Evolutionary conservation across 2,329 filamentous ascomycete genomes (phyloP).

Genomic region (Pseudocercospora ulei): DNA sequence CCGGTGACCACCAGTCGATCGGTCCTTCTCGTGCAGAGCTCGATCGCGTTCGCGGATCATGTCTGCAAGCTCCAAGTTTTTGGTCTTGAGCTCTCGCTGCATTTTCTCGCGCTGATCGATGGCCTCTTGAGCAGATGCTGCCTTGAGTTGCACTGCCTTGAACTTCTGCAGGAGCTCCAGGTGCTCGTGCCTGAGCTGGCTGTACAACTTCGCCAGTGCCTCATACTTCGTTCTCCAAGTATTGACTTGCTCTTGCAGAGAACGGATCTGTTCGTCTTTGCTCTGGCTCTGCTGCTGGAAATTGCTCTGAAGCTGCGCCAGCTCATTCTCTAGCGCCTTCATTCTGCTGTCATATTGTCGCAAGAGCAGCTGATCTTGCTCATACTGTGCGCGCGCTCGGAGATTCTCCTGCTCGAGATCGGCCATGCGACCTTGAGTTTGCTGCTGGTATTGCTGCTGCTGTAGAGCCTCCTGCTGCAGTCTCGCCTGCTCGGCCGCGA

Average conservation of each 20-base stretch:
- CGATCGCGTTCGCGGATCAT: conserved; percentile 97
- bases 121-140: conserved; percentile 90
- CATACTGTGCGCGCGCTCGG: conserved; percentile 87
- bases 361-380: conserved; percentile 92
- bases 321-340: conserved; percentile 81
- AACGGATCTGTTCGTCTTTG: conserved; percentile 86
- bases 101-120: conserved; percentile 91
- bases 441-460: conserved; percentile 79
- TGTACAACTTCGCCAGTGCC: conserved; percentile 90
- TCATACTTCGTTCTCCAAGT: conserved; percentile 98
- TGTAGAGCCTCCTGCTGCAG: conserved; percentile 83
- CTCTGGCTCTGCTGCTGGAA: conserved; percentile 75
- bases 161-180: conserved; percentile 91
- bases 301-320: conserved; percentile 70
- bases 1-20: conserved; percentile 72
- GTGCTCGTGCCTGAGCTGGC: conserved; percentile 88
- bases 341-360: conserved; percentile 92
- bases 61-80: conserved; percentile 95
- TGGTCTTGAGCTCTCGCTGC: conserved; percentile 95
- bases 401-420: conserved; percentile 93
- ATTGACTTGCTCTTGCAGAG: conserved; percentile 92
- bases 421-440: conserved; percentile 89
- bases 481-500: conserved; percentile 78
- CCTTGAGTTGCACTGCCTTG: conserved; percentile 91
- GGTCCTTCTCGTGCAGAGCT: conserved; percentile 85